Base-by-base conservation (phyloP, 2,329 filamentous ascomycete genomes). In the Hypoxylon rubiginosum region DNA sequence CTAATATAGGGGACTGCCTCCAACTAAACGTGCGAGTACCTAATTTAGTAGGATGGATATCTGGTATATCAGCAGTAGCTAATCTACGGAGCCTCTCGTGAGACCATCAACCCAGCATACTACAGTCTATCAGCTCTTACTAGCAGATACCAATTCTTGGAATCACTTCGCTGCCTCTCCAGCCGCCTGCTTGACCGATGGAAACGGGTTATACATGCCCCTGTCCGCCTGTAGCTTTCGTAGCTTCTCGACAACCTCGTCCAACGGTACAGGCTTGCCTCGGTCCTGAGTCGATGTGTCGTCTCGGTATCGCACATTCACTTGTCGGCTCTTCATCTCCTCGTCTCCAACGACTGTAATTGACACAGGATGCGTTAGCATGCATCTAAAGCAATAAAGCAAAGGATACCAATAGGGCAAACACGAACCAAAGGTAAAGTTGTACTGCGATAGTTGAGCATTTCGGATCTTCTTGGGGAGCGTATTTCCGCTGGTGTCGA, bases 391-490 rank as follows among this genome's bases (percentile, higher is more conserved):
- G 13, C 8, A 51, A 11, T n/a, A n/a, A n/a, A n/a, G n/a, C n/a
- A n/a, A n/a, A 30, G 15, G 26, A 4, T 45, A 13, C 3, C 26
- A 19, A 30, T 24, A 10, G 26, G 34, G 41, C 0, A 24, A 17
- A 92, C 73, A 73, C 84, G 79, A 80, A 89, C 88, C 87, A 74
- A 94, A 92, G 73, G 94, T 92, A 79, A 92, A 94, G 83, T 94
- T 94, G 83, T 94, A 95, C 80, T 94, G 90, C 56, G 90, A 85
- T 73, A 95, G 79, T 80, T 96, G 92, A 13, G 90, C 92, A 60
- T 87, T 94, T 72, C 92, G 90, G 72, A 96, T 93, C 88, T 96
- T 96, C 87, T 96, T 95, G 79, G 93, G 90, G 81, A 96, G 88
- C 6, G 92, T 96, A 81, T 95, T 93, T 74, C 91, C 89, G 71